Evolutionary conservation across 345 rosid genomes (phyloP), one percentile per base, ranked within the genome.

Genomic region (Chamaenerion angustifolium): DNA sequence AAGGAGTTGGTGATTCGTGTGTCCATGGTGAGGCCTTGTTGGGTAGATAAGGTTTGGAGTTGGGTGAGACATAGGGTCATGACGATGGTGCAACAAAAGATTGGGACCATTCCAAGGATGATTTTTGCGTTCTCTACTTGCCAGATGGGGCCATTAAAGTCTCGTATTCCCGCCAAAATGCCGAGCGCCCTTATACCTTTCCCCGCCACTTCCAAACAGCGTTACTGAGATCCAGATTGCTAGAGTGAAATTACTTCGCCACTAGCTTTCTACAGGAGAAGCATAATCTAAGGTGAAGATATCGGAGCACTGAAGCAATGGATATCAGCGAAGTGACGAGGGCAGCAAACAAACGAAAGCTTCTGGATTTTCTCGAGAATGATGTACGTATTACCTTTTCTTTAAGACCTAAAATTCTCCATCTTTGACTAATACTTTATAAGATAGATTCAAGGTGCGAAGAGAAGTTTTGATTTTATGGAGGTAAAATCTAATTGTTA

Each of bases 341-440:
- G 64, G 84, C 51, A 58, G 78, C 76, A 58, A 79, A 80, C 81
- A 83, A 78, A 89, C 76, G 96, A 45, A 95, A 82, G 56, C 78
- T 92, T 45, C 52, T 71, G 18, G 83, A 78, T n/a, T 92, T 92
- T 61, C 60, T 92, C 6, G 94, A 88, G 54, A 79, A 78, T 54
- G 75, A 72, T 61, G 97, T 89, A 65, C 12, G 27, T 48, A 14
- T 10, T 16, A 23, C 16, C 37, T 12, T 55, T 11, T 52, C 60
- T 15, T 3, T 35, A 0, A 8, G 16, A 48, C 43, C 45, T 15
- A 14, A 46, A 42, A 6, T 46, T 18, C 16, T 14, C 40, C 9
- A 40, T 13, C 9, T 43, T 21, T 35, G 11, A 31, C n/a, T 16
- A 14, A 27, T 11, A 27, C 25, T 1, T 19, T 21, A 35, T 18